Conservation (phyloP, 805 yeast species). For the Geotrichum ghanense region DNA sequence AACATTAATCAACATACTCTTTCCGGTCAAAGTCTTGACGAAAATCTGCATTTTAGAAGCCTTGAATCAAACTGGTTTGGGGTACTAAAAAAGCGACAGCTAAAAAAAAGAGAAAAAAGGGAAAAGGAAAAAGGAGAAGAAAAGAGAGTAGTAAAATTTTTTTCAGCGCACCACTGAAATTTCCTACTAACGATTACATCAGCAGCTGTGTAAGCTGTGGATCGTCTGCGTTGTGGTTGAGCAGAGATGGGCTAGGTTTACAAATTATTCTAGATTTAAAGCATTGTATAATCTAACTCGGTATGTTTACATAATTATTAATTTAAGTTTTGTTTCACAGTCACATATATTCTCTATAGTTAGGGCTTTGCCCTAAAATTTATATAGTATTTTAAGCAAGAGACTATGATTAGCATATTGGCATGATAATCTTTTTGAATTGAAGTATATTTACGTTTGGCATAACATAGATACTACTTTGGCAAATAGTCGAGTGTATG, state of each 20-base stretch:
- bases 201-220: not conserved
- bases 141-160: not conserved
- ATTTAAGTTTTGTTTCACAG: not conserved
- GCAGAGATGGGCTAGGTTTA: too few relatives aligned
- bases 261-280: too few relatives aligned
- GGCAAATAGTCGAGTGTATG: too few relatives aligned
- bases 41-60: constrained; percentile 10
- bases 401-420: too few relatives aligned
- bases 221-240: not conserved
- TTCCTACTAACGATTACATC: not conserved
- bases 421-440: too few relatives aligned
- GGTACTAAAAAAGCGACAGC: constrained; percentile 1
- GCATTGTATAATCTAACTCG: too few relatives aligned
- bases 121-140: not conserved
- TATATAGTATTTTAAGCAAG: too few relatives aligned
- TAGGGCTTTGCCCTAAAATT: not conserved
- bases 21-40: constrained; percentile 27
- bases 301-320: not conserved
- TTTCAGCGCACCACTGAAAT: not conserved
- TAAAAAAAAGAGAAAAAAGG: not conserved
- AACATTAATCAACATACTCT: constrained; percentile 17
- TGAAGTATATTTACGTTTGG: too few relatives aligned
- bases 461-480: too few relatives aligned
- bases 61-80: constrained; percentile 1
- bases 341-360: not conserved